Evolutionary conservation across 257 asterid species (phyloP).

Genomic region (Solanum acaule): DNA sequence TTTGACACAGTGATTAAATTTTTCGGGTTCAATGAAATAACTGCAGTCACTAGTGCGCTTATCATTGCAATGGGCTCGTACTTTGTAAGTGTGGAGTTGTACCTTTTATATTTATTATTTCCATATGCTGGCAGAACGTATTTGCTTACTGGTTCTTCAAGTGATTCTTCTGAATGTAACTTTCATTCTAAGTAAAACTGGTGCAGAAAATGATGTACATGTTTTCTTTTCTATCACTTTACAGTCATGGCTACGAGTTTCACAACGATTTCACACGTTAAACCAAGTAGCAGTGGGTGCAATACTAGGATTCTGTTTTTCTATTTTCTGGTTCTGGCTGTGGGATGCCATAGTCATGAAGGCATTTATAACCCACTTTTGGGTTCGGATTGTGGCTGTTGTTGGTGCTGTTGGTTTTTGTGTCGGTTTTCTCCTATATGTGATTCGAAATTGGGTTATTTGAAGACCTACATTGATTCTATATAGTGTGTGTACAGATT

Average conservation of each 20-base stretch:
- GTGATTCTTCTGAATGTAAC: neutral
- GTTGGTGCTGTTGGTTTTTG: slow-evolving; percentile 22
- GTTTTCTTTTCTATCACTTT: neutral
- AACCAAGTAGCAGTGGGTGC: slow-evolving; percentile 76
- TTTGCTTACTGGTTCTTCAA: neutral
- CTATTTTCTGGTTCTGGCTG: slow-evolving; percentile 51
- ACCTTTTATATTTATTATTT: neutral
- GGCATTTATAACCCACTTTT: slow-evolving; percentile 24
- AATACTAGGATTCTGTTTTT: slow-evolving; percentile 36
- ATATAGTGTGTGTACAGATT: neutral
- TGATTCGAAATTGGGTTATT: slow-evolving; percentile 20
- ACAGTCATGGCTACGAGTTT: slow-evolving; percentile 89
- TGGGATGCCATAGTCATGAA: slow-evolving; percentile 43
- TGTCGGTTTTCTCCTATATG: slow-evolving; percentile 20
- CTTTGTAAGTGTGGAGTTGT: slow-evolving; percentile 40
- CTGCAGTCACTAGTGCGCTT: slow-evolving; percentile 29
- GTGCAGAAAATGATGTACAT: neutral
- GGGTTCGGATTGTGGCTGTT: slow-evolving; percentile 34
- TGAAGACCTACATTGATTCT: slow-evolving; percentile 13
- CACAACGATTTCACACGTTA: slow-evolving; percentile 53
- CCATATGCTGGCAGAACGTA: neutral
- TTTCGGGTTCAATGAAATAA: slow-evolving; percentile 43
- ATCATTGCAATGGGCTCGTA: slow-evolving; percentile 40
- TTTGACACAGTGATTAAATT: slow-evolving; percentile 43
- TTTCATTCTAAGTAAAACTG: neutral